Base-by-base conservation (phyloP, 495 filamentous ascomycete species). In the Aspergillus coremiiformis region DNA sequence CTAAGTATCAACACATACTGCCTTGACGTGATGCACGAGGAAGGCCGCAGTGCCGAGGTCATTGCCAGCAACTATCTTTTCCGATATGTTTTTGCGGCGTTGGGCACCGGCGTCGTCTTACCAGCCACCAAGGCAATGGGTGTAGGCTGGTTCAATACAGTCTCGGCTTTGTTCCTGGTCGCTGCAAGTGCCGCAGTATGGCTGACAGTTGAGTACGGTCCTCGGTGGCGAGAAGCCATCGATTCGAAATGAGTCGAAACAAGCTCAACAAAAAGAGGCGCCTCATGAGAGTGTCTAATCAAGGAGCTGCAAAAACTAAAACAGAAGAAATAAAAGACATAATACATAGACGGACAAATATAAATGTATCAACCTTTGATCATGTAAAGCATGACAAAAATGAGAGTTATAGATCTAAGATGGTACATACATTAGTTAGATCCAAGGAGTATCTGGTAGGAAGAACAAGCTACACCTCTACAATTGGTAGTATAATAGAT, bases 1-100 rank as follows among this genome's bases (percentile, higher is more conserved):
- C 84, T 85, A 9, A 78, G 74, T 47, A 59, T 89, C 22, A 89
- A 89, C 62, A 88, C 85, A 0, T 88, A 88, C 62, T 88, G 83
- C 56, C 68, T 88, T 4, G 85, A 90, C 60, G 84, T 88, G 11
- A 86, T 87, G 84, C 82, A 81, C 39, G 65, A 70, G 3, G 66
- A 56, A 12, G 71, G 71, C 4, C 66, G 77, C 17, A 79, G 79
- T 39, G 78, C 82, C 0, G 84, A 87, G 61, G 83, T 90, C 5
- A 78, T 87, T 50, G 83, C 85, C 0, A 85, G 83, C 0, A 89
- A 87, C 62, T 90, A 86, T 60, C 79, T 86, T 64, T 70, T 84
- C 27, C 74, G 84, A 10, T 89, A 88, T 62, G 60, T 85, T 5
- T 83, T 87, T 60, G 85, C 78, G 0, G 85, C 84, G 3, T 55